Conservation (phyloP, 2,329 filamentous ascomycete genomes). For the Verticillium nonalfalfae region DNA sequence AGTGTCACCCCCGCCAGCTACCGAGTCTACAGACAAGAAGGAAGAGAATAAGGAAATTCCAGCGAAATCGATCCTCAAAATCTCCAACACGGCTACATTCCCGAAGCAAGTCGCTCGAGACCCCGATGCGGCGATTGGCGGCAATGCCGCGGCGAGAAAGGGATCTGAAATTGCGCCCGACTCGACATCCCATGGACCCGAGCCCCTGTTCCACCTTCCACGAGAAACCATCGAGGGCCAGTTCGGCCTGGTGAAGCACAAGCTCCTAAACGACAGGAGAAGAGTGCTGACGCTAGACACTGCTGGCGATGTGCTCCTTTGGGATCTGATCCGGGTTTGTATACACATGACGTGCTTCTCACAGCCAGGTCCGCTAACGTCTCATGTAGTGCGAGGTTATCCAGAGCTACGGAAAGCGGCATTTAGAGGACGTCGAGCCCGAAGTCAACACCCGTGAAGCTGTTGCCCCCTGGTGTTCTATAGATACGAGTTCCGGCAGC, state of each 20-base stretch:
- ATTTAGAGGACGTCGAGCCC: constrained; percentile 85
- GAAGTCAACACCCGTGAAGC: constrained; percentile 83
- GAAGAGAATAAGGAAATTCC: constrained; percentile 74
- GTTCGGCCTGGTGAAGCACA: constrained; percentile 90
- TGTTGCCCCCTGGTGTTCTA: constrained; percentile 92
- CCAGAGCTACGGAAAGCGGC: constrained; percentile 86
- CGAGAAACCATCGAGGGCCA: constrained; percentile 89
- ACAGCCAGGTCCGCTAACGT: not conserved
- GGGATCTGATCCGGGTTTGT: constrained; percentile 81
- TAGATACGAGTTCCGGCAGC: constrained; percentile 88
- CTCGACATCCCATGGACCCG: constrained; percentile 1
- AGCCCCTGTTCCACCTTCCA: constrained; percentile 62
- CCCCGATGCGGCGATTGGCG: constrained; percentile 44
- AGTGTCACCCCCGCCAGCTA: constrained; percentile 21
- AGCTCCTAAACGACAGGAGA: constrained; percentile 83
- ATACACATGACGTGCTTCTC: constrained; percentile 8
- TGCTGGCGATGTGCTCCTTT: constrained; percentile 87
- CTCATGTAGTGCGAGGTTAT: constrained; percentile 68
- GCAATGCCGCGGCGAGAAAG: constrained; percentile 25
- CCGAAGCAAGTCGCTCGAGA: constrained; percentile 50
- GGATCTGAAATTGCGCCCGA: constrained; percentile 49
- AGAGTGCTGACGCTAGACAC: constrained; percentile 89
- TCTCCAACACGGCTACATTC: constrained; percentile 80
- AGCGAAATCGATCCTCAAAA: constrained; percentile 67
- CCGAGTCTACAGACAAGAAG: constrained; percentile 24